Evolutionary conservation across 805 yeast genomes (phyloP).

Genomic region (Sugiyamaella americana): DNA sequence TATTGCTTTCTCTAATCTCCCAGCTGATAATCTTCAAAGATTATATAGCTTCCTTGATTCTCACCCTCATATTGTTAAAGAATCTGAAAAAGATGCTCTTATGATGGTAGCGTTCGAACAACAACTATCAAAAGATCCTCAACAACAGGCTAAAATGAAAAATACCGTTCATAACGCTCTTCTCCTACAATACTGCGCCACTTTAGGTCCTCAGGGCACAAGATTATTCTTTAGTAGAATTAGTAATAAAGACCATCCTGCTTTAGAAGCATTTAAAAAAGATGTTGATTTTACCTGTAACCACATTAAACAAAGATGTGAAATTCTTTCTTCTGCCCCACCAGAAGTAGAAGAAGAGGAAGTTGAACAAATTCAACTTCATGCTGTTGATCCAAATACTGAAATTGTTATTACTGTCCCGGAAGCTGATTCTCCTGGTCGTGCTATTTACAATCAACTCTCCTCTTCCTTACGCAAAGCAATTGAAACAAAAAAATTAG

Average conservation of each 20-base stretch:
- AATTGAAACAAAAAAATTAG: conserved; percentile 61
- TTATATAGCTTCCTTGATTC: conserved; percentile 47
- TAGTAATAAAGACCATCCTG: conserved; percentile 46
- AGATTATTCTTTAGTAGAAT: conserved; percentile 61
- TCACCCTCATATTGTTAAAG: conserved; percentile 64
- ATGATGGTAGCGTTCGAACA: conserved; percentile 88
- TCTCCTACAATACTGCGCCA: conserved; percentile 61
- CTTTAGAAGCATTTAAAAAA: conserved; percentile 58
- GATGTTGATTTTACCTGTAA: conserved; percentile 69
- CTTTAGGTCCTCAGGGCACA: conserved; percentile 44
- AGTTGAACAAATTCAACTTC: conserved; percentile 82
- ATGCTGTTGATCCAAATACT: conserved; percentile 78
- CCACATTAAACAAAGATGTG: conserved; percentile 74
- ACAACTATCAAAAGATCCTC: conserved; percentile 47
- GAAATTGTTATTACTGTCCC: conserved; percentile 71
- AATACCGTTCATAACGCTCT: conserved; percentile 76
- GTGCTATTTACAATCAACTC: conserved; percentile 46
- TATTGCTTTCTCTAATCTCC: conserved; percentile 53
- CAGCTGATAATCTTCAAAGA: conserved; percentile 41
- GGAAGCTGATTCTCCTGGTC: conserved; percentile 31
- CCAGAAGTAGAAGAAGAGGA: conserved; percentile 42
- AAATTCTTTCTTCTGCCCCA: conserved; percentile 51
- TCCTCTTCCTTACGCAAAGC: conserved; percentile 68
- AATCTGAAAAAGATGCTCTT: conserved; percentile 84
- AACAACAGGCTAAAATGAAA: conserved; percentile 37